Evolutionary conservation across 345 rosid genomes (phyloP), one percentile per base, ranked within the genome.

Genomic region (Atalantia buxifolia): DNA sequence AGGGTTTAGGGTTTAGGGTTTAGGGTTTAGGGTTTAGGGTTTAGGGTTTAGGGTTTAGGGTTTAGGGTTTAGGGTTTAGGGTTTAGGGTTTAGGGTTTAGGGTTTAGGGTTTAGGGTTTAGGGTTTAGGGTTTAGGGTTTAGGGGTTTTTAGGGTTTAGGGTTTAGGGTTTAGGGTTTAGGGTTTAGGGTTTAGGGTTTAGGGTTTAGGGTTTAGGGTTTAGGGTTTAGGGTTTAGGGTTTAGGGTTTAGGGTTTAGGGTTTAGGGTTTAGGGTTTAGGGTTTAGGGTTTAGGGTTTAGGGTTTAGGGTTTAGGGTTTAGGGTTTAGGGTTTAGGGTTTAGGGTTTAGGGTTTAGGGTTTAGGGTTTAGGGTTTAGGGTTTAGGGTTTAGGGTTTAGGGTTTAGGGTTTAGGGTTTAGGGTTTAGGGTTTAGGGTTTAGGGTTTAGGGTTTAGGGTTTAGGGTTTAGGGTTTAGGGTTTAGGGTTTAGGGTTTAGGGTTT

Each of bases 171-270:
- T 76, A 65, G 78, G 71, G 70, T 75, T 76, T 76, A 65, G 78
- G 78, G 78, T 66, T 76, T 66, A 38, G 77, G 61, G 78, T 63
- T 76, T 76, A 65, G 78, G 72, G 78, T 76, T 76, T 76, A 28
- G 50, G 78, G 64, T 65, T 64, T 76, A 28, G 64, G 78, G 78
- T 45, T 65, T 65, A 9, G 50, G 63, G 66, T 73, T 73, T 73
- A 57, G 76, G 76, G 66, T 71, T n/a, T n/a, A 30, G 64, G 75
- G 75, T 55, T 72, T 30, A 21, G 64, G 75, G 42, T 55, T 72
- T 55, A 19, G 64, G 75, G 40, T 55, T 72, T 27, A 6, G 64
- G 75, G 40, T 55, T 72, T 27, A 6, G 64, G 75, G 40, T 30
- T 53, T 27, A 8, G 64, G 75, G 36, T 70, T 72, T 18, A 5